phyloP scores from a whole-genome alignment of 305 asterid genomes.

The Solanum hybrid region DNA sequence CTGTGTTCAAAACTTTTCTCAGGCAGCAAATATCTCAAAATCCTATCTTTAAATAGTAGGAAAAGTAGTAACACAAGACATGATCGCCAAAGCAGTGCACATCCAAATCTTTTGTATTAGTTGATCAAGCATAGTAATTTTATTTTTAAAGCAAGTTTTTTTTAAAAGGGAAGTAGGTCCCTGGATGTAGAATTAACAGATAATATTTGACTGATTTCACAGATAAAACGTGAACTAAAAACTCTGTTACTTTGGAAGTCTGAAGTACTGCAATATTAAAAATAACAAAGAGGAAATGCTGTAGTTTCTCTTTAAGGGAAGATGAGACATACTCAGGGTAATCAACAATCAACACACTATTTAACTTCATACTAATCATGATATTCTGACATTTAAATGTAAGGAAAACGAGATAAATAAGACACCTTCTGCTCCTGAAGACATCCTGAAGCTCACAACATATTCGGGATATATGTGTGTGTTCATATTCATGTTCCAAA shows the following conservation, averaged over 20 bases:
- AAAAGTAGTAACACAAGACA: background rate
- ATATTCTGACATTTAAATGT: background rate
- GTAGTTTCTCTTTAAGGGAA: background rate
- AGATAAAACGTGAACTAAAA: background rate
- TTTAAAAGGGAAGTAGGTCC: background rate
- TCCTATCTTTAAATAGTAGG: background rate
- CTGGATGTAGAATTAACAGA: background rate
- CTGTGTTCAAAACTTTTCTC: background rate
- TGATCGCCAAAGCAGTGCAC: background rate
- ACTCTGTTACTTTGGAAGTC: background rate
- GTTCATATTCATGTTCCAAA: conserved; percentile 40
- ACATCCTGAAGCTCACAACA: conserved; percentile 28
- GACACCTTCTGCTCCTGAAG: conserved; percentile 31
- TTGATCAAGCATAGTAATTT: background rate
- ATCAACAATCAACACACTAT: background rate
- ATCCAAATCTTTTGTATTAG: background rate
- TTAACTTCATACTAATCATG: background rate
- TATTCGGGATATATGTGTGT: conserved; percentile 36
- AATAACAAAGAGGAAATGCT: background rate
- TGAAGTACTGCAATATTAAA: background rate
- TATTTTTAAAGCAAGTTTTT: background rate
- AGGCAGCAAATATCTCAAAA: background rate
- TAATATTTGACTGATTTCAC: background rate
- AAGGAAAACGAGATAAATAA: background rate
- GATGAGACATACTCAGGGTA: background rate